These are phyloP conservation scores for Plasmodium gonderi DNA, from an alignment of 169 alveolate species.

Conservation along the genomic window DNA sequence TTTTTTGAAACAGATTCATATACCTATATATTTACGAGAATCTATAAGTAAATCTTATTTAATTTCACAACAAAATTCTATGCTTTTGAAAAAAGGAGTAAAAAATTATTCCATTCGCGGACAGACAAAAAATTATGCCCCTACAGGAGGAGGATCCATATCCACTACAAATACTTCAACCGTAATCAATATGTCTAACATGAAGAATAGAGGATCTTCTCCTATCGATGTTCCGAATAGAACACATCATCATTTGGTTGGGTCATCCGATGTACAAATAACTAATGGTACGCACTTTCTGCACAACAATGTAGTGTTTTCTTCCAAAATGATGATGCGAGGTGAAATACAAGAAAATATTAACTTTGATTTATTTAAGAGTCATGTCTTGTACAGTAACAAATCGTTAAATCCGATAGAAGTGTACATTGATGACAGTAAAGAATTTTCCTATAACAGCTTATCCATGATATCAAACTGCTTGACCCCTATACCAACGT, in stretches of 20 bases:
- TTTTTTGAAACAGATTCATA: not conserved
- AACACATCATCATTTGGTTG: not conserved
- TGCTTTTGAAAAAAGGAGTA: not conserved
- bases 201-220: too few relatives aligned
- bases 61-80: not conserved
- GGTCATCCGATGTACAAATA: not conserved
- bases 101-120: not conserved
- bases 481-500: slow-evolving; percentile 67
- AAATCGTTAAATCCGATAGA: slow-evolving; percentile 75
- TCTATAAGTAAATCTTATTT: slow-evolving; percentile 24
- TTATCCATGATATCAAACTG: slow-evolving; percentile 79
- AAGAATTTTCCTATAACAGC: slow-evolving; percentile 27
- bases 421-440: slow-evolving; percentile 44
- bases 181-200: too few relatives aligned
- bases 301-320: slow-evolving; percentile 74
- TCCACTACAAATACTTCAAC: too few relatives aligned
- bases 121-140: too few relatives aligned
- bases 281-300: not conserved
- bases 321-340: slow-evolving; percentile 75
- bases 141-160: too few relatives aligned
- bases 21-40: slow-evolving; percentile 40
- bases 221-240: too few relatives aligned
- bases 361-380: slow-evolving; percentile 68
- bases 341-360: slow-evolving; percentile 75
- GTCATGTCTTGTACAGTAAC: slow-evolving; percentile 76